Percentiles rank a stretch among this genome's conserved stretches.
Conservation (phyloP, 129 eudicot species). For the Pulicaria dysenterica region DNA sequence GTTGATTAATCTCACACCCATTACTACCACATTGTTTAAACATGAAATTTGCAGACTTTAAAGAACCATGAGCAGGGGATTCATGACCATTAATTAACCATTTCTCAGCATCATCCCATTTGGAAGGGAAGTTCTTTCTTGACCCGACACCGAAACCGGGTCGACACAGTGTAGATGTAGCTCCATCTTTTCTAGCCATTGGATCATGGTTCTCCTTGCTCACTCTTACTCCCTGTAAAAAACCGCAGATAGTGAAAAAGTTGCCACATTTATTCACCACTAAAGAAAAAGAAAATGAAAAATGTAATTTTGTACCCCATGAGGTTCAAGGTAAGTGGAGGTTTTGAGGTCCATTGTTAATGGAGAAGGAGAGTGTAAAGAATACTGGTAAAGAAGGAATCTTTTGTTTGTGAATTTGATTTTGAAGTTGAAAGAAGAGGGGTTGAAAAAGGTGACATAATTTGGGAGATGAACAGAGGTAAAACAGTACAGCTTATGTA, state of each 20-base stretch:
- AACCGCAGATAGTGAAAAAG: not conserved
- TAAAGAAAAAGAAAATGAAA: not conserved
- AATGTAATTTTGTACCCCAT: not conserved
- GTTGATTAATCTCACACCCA: conserved; percentile 21
- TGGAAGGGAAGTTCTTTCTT: conserved; percentile 67
- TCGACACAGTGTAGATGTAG: conserved; percentile 67
- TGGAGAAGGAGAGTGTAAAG: not conserved
- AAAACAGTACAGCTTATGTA: conserved; percentile 31
- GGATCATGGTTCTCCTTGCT: conserved; percentile 48
- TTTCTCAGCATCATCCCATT: conserved; percentile 94
- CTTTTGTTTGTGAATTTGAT: conserved; percentile 25
- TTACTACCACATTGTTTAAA: conserved; percentile 22
- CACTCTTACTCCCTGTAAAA: not conserved
- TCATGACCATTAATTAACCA: conserved; percentile 73
- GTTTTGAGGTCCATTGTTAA: conserved; percentile 15
- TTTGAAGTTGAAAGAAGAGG: not conserved
- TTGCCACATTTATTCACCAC: not conserved
- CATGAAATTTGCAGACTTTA: conserved; percentile 21
- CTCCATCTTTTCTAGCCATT: conserved; percentile 39
- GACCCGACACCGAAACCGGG: conserved; percentile 65
- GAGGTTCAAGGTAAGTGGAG: conserved; percentile 12
- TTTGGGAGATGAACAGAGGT: conserved; percentile 30
- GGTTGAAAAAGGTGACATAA: conserved; percentile 28
- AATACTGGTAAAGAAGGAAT: conserved; percentile 15
- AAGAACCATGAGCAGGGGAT: conserved; percentile 56